Evolutionary conservation across 176 grass and related monocot species (phyloP).

Genomic region (Puya raimondii): DNA sequence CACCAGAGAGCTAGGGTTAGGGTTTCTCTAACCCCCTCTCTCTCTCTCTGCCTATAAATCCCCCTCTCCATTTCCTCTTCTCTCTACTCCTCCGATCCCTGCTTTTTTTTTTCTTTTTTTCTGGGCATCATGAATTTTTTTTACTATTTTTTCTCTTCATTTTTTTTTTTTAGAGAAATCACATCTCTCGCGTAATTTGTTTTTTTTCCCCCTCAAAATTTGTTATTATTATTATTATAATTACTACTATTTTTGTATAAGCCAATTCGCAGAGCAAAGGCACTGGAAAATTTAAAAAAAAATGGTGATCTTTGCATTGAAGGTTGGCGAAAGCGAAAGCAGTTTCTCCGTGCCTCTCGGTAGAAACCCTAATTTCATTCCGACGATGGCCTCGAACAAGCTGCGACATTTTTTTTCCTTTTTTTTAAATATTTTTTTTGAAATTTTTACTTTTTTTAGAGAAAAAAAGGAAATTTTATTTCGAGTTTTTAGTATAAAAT

Average conservation of each 20-base stretch:
- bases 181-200: background rate
- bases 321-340: conserved; percentile 19
- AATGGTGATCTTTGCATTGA: conserved; percentile 23
- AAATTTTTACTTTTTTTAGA: background rate
- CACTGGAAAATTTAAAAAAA: background rate
- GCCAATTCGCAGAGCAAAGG: conserved; percentile 23
- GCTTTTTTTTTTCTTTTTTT: no score
- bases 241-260: background rate
- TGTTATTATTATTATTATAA: background rate
- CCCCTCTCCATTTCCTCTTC: no score
- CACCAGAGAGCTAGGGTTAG: no score
- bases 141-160: no score
- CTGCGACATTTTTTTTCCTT: conserved; percentile 7
- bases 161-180: no score
- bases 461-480: no score
- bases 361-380: background rate
- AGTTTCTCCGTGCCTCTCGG: conserved; percentile 26
- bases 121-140: no score
- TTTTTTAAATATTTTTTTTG: background rate
- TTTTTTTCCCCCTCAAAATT: background rate
- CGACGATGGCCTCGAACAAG: conserved; percentile 28
- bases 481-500: no score
- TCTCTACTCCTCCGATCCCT: no score
- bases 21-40: no score
- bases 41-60: no score